Percentiles rank a stretch among this genome's conserved stretches.
phyloP scores from a whole-genome alignment of 306 rosid species.

The Cercis canadensis region DNA sequence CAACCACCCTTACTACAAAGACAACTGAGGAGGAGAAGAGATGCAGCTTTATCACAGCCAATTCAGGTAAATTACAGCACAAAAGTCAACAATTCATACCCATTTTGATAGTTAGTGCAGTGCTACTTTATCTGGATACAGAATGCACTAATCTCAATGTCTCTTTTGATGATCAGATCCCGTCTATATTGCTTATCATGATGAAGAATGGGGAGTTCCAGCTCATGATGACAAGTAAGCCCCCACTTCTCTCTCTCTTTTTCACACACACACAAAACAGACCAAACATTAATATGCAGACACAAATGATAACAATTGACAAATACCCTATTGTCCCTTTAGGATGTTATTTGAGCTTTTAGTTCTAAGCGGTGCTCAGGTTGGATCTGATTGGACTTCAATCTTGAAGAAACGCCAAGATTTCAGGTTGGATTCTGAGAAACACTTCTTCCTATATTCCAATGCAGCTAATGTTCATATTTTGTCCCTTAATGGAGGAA shows the following conservation, averaged over 20 bases:
- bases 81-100: not conserved
- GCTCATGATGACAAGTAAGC: constrained; percentile 96
- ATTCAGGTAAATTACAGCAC: constrained; percentile 64
- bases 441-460: not conserved
- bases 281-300: not conserved
- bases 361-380: constrained; percentile 90
- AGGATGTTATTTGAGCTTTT: constrained; percentile 92
- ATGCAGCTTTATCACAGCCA: constrained; percentile 90
- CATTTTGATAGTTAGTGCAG: not conserved
- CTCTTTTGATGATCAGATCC: constrained; percentile 65
- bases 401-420: constrained; percentile 88
- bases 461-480: not conserved
- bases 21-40: constrained; percentile 68
- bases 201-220: constrained; percentile 99
- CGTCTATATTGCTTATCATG: constrained; percentile 95
- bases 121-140: not conserved
- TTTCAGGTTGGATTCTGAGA: constrained; percentile 58
- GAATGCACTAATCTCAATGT: constrained; percentile 22
- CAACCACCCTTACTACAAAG: constrained; percentile 40
- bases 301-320: constrained; percentile 33
- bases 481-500: not conserved
- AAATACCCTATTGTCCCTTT: constrained; percentile 29
- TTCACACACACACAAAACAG: constrained; percentile 2
- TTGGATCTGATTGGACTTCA: constrained; percentile 99
- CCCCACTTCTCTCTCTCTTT: constrained; percentile 28